Base-by-base conservation (phyloP, 768 basidiomycete genomes). In the Boletus rubescentipes region DNA sequence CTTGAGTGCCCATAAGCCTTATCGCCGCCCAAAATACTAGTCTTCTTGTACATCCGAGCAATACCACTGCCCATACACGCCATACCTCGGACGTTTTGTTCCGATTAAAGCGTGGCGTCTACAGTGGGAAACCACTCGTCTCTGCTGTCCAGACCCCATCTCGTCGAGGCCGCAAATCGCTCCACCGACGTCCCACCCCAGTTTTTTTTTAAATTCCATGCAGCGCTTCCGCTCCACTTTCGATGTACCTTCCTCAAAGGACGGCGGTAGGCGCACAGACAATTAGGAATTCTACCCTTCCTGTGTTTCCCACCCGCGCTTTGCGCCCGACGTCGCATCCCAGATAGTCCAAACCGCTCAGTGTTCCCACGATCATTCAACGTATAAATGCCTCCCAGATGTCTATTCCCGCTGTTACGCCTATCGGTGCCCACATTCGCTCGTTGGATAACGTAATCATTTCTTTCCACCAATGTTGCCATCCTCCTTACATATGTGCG, bases 291-390 rank as follows among this genome's bases (percentile, higher is more conserved):
- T n/a, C n/a, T n/a, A n/a, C 16, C 20, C 52, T 30, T 23, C 6
- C 18, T 51, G 38, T 15, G 11, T 38, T n/a, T 39, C 31, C 49
- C 29, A 37, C 45, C n/a, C 23, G 40, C 49, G 41, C 57, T 54
- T 52, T 58, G 40, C 14, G 9, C 16, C 55, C 51, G 56, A 48
- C 32, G 30, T 46, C 2, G 26, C 40, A 8, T 29, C 15, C n/a
- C 20, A n/a, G 14, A 26, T 26, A 26, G 26, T 26, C 36, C 35
- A 37, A 47, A 30, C 34, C 36, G 34, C 15, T 26, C 26, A 26
- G 4, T n/a, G n/a, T 47, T 55, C 58, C 20, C 58, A 60, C 54
- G 47, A 16, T 45, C 42, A 55, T 49, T 46, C 46, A 16, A 43
- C 15, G 29, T 10, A 10, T 16, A 36, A 26, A 26, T 26, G 26